Evolutionary conservation across 2,329 filamentous ascomycete genomes (phyloP).

Genomic region (Ascosphaera aggregata): DNA sequence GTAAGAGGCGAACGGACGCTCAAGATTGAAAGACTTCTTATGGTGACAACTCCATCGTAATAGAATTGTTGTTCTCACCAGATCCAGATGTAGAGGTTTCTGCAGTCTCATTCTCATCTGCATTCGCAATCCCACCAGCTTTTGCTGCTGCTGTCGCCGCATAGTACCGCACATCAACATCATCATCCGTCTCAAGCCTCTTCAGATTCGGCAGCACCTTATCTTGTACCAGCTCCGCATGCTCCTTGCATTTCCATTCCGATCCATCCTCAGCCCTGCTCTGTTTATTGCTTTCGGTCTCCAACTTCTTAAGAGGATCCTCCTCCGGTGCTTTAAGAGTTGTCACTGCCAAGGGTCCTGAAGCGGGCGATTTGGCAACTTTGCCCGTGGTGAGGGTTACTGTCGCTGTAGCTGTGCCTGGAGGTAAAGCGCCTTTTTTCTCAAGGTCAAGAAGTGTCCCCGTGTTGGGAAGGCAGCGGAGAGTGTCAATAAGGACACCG

Average conservation of each 20-base stretch:
- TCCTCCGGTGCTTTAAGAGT: no score
- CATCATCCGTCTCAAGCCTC: conserved; percentile 90
- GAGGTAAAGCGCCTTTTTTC: conserved; percentile 57
- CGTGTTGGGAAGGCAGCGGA: conserved; percentile 72
- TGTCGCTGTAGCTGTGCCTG: no score
- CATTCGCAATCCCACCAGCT: no score
- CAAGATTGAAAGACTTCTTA: no score
- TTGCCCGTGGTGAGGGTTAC: conserved; percentile 13
- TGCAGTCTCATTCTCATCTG: conserved; percentile 29
- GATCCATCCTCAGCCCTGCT: no score
- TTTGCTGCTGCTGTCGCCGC: conserved; percentile 64
- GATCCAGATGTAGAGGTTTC: conserved; percentile 25
- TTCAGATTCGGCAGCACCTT: conserved; percentile 74
- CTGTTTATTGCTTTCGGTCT: no score
- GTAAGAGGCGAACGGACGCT: no score
- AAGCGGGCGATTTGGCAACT: no score
- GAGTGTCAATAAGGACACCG: conserved; percentile 64
- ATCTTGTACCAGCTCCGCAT: conserved; percentile 68
- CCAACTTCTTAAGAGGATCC: no score
- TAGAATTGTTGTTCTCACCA: conserved; percentile 1
- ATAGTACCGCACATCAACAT: conserved; percentile 96
- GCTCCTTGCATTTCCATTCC: no score
- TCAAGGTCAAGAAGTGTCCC: conserved; percentile 70
- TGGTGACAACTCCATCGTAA: neutral
- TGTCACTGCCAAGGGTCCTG: conserved; percentile 48